Base-by-base conservation (phyloP, 805 yeast genomes). In the Saccharomyces eubayanus region DNA sequence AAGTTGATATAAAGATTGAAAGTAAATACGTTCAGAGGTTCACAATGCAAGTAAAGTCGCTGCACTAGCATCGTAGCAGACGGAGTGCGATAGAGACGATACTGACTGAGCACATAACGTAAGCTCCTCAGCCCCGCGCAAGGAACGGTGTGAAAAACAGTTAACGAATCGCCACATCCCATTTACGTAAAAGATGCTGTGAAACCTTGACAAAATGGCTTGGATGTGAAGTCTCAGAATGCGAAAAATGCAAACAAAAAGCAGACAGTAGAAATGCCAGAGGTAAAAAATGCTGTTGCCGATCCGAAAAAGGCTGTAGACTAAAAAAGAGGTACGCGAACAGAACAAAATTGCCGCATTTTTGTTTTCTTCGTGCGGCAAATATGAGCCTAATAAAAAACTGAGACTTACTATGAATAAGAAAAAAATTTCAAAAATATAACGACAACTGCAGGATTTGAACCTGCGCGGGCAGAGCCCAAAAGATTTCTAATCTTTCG, bases 381-480 rank as follows among this genome's bases (percentile, higher is more conserved):
- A 36, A 8, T 4, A 6, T 6, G 24, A 36, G 24, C 11, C 24
- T 8, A 36, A 36, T 12, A 31, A 12, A 31, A 31, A 31, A 14
- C 6, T 31, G 14, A 31, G n/a, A 31, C 16, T 2, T 14, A 8
- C 2, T 31, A 8, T 6, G n/a, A 31, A 14, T 6, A 12, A 6
- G 3, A n/a, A 36, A 36, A n/a, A 36, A 16, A 14, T 31, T 31
- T 3, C 3, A 24, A 68, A 70, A 68, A 68, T 66, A 70, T 69
- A 63, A 55, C 82, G 83, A 79, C 83, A 78, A 75, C 82, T 75
- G 82, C 83, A 79, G 83, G 83, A 79, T 69, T 79, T 81, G 83
- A 79, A 78, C 78, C 78, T 74, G 77, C 77, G 78, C 78, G 77
- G 78, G 77, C 70, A 73, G 70, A 67, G 72, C 77, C 78, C 77